Evolutionary conservation across 805 yeast species (phyloP), one percentile per base, ranked within the genome.

Genomic region (Ogataea chonburiensis): DNA sequence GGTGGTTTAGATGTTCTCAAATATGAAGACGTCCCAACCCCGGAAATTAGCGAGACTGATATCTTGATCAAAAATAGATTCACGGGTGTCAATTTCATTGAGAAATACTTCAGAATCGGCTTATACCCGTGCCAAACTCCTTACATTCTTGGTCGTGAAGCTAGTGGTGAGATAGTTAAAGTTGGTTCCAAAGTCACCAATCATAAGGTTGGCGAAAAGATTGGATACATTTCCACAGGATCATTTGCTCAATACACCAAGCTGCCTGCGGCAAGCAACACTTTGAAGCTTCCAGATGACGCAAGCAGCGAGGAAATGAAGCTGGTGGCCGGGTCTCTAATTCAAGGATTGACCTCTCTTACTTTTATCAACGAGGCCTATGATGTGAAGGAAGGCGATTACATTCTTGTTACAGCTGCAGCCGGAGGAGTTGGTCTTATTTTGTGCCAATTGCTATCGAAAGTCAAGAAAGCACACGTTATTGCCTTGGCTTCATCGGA

Each of bases 341-440:
- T 85, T 20, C 91, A 85, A 59, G 93, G 87, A 1, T 64, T 88
- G 44, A 89, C 97, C 5, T 93, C 91, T 2, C 60, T 83, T 50
- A 73, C 91, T 1, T 77, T 89, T 41, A 63, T 77, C 30, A 63
- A 69, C 23, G 87, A 84, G 44, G 75, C 93, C 2, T 77, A 84
- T 53, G 52, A 68, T 2, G 83, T 86, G 24, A 57, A 85, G 49
- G 66, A 73, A 55, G 89, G 78, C 35, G 96, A 91, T 40, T 71
- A 62, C 48, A 73, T 84, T 28, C 68, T 89, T 30, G 79, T 86
- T 17, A 86, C 88, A 66, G 97, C 97, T 4, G 96, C 96, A 6
- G 96, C 97, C 3, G 98, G 97, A 29, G 96, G 97, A 38, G 91
- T 86, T 33, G 98, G 98, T 5, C 70, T 75, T 34, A 48, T 86